phyloP scores from a whole-genome alignment of 2,329 filamentous ascomycete genomes.

The Aspergillus proliferans region DNA sequence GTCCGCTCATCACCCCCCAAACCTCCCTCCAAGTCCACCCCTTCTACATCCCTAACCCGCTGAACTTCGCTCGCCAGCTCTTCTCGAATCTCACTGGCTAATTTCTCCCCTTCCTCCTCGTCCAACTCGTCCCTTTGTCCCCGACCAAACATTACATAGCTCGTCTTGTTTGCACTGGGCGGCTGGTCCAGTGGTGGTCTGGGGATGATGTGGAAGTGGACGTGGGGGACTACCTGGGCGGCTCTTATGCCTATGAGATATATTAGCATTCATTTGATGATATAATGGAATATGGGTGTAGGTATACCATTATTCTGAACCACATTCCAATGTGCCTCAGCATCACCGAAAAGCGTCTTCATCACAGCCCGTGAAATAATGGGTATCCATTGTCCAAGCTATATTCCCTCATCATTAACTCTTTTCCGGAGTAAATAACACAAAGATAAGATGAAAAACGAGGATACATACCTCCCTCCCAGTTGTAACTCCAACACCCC shows the following conservation, averaged over 20 bases:
- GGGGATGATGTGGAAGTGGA: conserved; percentile 93
- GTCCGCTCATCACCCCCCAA: background rate
- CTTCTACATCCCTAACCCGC: conserved; percentile 29
- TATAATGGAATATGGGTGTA: background rate
- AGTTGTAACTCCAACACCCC: conserved; percentile 59
- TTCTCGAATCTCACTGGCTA: conserved; percentile 32
- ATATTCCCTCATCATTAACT: background rate
- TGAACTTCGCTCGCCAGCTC: conserved; percentile 33
- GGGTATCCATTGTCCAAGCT: conserved; percentile 43
- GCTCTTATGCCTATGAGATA: conserved; percentile 60
- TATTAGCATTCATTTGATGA: background rate
- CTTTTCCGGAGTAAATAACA: background rate
- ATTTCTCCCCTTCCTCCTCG: conserved; percentile 37
- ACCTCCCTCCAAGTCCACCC: conserved; percentile 27
- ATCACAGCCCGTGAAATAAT: conserved; percentile 63
- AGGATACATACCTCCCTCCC: conserved; percentile 56
- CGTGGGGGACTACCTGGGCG: conserved; percentile 86
- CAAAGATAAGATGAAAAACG: conserved; percentile 26
- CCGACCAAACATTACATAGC: conserved; percentile 43
- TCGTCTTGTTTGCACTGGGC: conserved; percentile 16
- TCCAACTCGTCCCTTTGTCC: conserved; percentile 43
- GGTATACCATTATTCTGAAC: conserved; percentile 82
- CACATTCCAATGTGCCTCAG: conserved; percentile 76
- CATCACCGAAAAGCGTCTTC: conserved; percentile 54
- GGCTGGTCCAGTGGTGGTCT: conserved; percentile 49